A percentile compares a stretch with the other conserved stretches of the same genome.
Conservation (phyloP, 2,329 filamentous ascomycete genomes). For the Colletotrichum scovillei region DNA sequence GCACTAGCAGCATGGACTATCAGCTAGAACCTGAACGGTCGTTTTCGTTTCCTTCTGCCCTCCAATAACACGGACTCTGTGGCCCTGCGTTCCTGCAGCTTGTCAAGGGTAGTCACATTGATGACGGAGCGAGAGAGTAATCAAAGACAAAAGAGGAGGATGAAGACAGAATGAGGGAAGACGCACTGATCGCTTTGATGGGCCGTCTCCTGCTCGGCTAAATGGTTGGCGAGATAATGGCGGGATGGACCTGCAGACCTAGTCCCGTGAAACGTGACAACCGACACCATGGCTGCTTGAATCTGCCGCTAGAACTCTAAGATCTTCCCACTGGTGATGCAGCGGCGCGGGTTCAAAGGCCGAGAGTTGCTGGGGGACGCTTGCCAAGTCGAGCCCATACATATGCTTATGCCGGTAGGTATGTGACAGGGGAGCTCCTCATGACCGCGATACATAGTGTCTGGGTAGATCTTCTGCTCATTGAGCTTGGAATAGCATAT, state of each 20-base stretch:
- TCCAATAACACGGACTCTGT: background rate
- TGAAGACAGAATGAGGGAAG: background rate
- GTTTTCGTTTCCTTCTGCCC: background rate
- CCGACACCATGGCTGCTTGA: conserved; percentile 10
- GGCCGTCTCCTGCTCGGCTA: background rate
- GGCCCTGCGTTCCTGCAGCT: background rate
- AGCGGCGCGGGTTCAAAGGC: background rate
- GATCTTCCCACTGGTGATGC: background rate
- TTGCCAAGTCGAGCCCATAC: background rate
- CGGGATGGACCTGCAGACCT: background rate
- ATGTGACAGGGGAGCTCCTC: background rate
- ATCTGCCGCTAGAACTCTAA: conserved; percentile 7
- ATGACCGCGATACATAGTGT: background rate
- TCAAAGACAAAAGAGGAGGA: background rate
- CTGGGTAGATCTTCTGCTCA: background rate
- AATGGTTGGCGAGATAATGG: background rate
- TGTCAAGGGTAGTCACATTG: background rate
- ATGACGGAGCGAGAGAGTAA: background rate
- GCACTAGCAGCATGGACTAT: background rate
- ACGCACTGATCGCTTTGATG: conserved; percentile 6
- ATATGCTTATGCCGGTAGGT: background rate
- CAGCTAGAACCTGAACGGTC: background rate
- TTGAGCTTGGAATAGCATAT: background rate
- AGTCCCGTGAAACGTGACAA: conserved; percentile 25
- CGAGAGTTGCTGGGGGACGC: background rate